A percentile compares a stretch with the other conserved stretches of the same genome.
Evolutionary conservation across 805 yeast genomes (phyloP).

Genomic region (Suhomyces pyralidae): DNA sequence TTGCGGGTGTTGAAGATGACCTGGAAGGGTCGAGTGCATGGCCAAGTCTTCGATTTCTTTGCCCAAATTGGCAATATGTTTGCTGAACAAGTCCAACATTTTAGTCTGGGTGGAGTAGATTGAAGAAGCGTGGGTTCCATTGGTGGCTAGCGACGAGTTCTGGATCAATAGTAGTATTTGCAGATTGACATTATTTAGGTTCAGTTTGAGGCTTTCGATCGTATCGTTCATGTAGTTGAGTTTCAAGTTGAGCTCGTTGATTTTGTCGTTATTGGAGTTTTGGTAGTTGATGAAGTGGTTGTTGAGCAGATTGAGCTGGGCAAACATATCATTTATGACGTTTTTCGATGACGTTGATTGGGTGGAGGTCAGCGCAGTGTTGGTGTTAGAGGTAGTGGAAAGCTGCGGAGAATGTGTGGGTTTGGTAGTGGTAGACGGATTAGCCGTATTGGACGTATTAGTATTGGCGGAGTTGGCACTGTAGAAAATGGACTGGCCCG

Average conservation of each 20-base stretch:
- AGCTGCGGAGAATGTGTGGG: slow-evolving; percentile 1
- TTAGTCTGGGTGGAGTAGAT: slow-evolving; percentile 7
- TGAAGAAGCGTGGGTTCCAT: neutral
- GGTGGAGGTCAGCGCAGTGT: neutral
- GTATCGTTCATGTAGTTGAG: slow-evolving; percentile 12
- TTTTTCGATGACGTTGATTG: neutral
- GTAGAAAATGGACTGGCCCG: slow-evolving; percentile 5
- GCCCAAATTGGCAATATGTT: slow-evolving; percentile 16
- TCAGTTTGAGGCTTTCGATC: slow-evolving; percentile 10
- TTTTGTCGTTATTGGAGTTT: slow-evolving; percentile 16
- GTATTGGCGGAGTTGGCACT: slow-evolving; percentile 1
- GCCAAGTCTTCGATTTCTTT: slow-evolving; percentile 21
- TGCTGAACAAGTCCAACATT: slow-evolving; percentile 18
- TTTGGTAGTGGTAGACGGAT: neutral
- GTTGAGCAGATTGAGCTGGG: slow-evolving; percentile 15
- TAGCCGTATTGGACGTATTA: neutral
- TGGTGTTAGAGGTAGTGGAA: neutral
- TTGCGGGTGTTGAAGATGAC: neutral
- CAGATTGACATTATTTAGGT: slow-evolving; percentile 13
- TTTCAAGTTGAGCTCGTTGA: slow-evolving; percentile 18
- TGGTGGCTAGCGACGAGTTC: slow-evolving; percentile 1
- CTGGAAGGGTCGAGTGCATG: neutral
- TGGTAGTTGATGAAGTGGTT: slow-evolving; percentile 16
- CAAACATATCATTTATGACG: slow-evolving; percentile 8
- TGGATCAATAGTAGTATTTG: slow-evolving; percentile 8